These are phyloP conservation scores for Parsonsia alboflavescens DNA, from an alignment of 257 asterid genomes.

Conservation along the genomic window DNA sequence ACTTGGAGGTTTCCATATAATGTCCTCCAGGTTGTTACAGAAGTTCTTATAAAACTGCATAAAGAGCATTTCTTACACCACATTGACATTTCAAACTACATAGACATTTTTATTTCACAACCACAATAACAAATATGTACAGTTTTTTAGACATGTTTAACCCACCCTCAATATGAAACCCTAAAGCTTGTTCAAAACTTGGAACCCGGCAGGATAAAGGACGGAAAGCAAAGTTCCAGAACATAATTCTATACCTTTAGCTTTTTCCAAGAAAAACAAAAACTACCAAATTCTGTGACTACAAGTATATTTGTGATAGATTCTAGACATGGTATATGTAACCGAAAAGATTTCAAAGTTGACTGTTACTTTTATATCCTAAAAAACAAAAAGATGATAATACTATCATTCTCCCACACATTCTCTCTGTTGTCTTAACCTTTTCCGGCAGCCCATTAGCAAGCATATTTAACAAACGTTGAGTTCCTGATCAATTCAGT, in stretches of 20 bases:
- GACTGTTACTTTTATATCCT: not conserved
- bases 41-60: conserved; percentile 86
- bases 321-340: not conserved
- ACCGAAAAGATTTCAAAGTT: not conserved
- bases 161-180: not conserved
- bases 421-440: not conserved
- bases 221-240: too few relatives aligned
- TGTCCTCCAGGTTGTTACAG: conserved; percentile 79
- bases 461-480: not conserved
- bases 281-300: not conserved
- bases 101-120: not conserved
- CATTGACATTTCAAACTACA: not conserved
- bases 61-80: not conserved
- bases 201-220: too few relatives aligned
- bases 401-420: not conserved
- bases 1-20: conserved; percentile 76
- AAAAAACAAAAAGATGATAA: not conserved
- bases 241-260: not conserved
- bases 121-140: not conserved
- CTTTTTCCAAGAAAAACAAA: not conserved
- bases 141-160: too few relatives aligned
- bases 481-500: not conserved
- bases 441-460: not conserved
- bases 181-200: not conserved
- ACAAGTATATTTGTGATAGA: not conserved